phyloP scores from a whole-genome alignment of 2,329 filamentous ascomycete genomes.

The Cercospora zeina region DNA sequence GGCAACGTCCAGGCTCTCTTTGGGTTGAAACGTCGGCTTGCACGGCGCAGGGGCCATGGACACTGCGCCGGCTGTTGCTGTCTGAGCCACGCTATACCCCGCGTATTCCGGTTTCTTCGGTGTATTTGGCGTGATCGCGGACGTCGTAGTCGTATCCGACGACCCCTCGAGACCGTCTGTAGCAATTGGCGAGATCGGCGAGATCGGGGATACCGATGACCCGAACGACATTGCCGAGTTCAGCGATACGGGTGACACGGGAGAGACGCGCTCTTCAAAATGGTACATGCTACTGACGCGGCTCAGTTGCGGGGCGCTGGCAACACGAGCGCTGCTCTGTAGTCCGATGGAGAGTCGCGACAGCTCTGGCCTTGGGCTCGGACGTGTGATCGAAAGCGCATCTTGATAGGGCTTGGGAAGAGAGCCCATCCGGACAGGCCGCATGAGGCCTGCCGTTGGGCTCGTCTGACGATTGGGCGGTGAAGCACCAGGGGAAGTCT shows the following conservation, averaged over 20 bases:
- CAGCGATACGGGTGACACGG: conserved; percentile 23
- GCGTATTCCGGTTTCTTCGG: neutral
- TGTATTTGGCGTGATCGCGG: conserved; percentile 21
- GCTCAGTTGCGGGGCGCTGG: conserved; percentile 1
- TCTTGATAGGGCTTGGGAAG: conserved; percentile 33
- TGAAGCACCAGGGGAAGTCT: conserved; percentile 21
- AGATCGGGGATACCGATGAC: conserved; percentile 14
- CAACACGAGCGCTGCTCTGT: conserved; percentile 5
- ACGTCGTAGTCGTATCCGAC: conserved; percentile 22
- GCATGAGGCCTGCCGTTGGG: conserved; percentile 27
- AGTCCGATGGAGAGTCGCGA: conserved; percentile 12
- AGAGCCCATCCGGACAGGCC: conserved; percentile 34
- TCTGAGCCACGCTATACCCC: neutral
- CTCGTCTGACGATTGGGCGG: neutral
- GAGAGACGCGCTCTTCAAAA: conserved; percentile 10
- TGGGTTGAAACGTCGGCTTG: neutral
- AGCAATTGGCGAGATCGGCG: conserved; percentile 18
- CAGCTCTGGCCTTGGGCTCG: conserved; percentile 23
- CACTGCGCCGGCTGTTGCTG: neutral
- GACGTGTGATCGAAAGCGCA: neutral
- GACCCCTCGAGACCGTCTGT: conserved; percentile 9
- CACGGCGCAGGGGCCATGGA: neutral
- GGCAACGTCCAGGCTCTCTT: conserved; percentile 16
- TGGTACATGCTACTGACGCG: neutral
- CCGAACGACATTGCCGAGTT: conserved; percentile 7